Base-by-base conservation (phyloP, 139 green algal species). In the Volvox africanus region DNA sequence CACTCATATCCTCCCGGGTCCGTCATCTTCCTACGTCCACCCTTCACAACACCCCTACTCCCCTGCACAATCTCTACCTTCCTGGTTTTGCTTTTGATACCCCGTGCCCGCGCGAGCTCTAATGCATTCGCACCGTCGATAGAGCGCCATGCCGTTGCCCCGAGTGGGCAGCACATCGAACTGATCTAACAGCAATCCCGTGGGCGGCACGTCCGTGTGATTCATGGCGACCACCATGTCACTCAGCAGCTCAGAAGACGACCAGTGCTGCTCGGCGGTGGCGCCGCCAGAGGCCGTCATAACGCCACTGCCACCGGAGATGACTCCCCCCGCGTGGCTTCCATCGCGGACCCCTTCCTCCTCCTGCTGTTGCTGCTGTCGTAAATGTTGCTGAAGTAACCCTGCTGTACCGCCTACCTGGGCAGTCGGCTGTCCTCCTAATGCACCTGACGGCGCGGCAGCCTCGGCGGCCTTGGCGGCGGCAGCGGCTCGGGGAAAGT, bases 171-270 rank as follows among this genome's bases (percentile, higher is more conserved):
- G 82, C 37, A 97, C 82, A 61, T 96, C 95, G 93, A 97, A 97
- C 32, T 93, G 71, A 92, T 97, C 96, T 19, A 94, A 80, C 76
- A 96, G 91, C 68, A 96, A 82, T 22, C 86, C 76, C 0, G 95
- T 97, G 55, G 93, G 91, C 1, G 96, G 96, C 88, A 97, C 89
- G 44, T 95, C 90, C 12, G 94, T 97, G 95, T 96, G 94, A 92
- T 98, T 98, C 87, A 97, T 93, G 13, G 95, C 91, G 33, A 98
- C 82, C 13, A 78, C 65, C 62, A 92, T 91, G 21, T 68, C 24
- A 61, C 87, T 79, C 26, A 79, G 68, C 84, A 35, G 84, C 84
- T 35, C 65, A 6, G 65, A 73, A 73, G 16, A 6, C 65, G 36
- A 69, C 75, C 89, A 90, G 94, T 93, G 32, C 18, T 30, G 32